A percentile compares a stretch with the other conserved stretches of the same genome.
Conservation (phyloP, 2,329 filamentous ascomycete species). For the Botrytis paeoniae region DNA sequence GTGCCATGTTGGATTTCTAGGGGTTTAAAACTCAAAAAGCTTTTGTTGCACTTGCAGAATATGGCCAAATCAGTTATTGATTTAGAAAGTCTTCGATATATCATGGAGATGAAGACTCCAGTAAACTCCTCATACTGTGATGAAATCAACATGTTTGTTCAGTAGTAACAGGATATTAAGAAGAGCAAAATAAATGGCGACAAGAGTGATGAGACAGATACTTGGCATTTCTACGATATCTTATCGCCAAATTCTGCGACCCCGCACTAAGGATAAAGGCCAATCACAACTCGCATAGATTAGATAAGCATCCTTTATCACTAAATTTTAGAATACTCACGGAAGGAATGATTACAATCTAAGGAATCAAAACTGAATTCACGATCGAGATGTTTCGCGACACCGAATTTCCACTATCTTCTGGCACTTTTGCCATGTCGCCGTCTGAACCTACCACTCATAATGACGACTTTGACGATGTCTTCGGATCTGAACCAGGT, state of each 20-base stretch:
- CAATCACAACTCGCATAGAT: background rate
- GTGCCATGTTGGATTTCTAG: background rate
- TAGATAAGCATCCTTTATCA: constrained; percentile 8
- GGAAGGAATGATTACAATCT: background rate
- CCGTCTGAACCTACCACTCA: background rate
- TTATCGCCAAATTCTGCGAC: background rate
- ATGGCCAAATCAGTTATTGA: background rate
- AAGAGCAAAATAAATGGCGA: background rate
- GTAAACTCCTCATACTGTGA: background rate
- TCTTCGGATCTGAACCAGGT: constrained; percentile 37
- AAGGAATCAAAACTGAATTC: background rate
- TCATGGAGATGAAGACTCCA: background rate
- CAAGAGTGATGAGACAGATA: background rate
- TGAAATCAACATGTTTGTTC: background rate
- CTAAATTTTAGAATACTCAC: background rate
- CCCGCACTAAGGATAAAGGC: too few species aligned
- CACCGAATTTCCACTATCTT: constrained; percentile 6
- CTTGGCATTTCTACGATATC: too few species aligned
- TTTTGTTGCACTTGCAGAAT: background rate
- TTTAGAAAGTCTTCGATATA: background rate
- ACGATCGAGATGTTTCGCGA: constrained; percentile 14
- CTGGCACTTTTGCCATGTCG: background rate
- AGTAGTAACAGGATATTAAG: background rate
- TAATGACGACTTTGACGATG: constrained; percentile 36
- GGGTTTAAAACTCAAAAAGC: background rate